phyloP scores from a whole-genome alignment of 1,139 yeast species.

The Saccharomyces hybrid region DNA sequence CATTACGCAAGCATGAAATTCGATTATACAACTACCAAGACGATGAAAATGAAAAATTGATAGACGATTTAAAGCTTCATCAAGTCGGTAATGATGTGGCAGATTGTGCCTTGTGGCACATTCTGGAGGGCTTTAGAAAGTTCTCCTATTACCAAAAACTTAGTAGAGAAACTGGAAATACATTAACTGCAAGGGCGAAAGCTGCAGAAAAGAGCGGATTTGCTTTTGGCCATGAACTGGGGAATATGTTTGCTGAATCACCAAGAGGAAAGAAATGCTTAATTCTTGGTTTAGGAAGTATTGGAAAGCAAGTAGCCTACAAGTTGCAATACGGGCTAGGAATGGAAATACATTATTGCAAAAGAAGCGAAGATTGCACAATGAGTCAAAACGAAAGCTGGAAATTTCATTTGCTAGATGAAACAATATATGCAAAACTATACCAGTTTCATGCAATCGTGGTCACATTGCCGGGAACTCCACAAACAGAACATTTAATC shows the following conservation, averaged over 20 bases:
- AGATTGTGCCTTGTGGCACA: conserved; percentile 62
- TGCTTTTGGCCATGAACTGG: conserved; percentile 38
- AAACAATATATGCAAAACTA: conserved; percentile 23
- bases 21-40: conserved; percentile 25
- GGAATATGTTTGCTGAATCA: conserved; percentile 36
- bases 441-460: conserved; percentile 47
- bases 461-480: conserved; percentile 60
- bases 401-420: conserved; percentile 35
- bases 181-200: conserved; percentile 32
- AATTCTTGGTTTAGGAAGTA: conserved; percentile 70
- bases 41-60: conserved; percentile 4
- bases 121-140: conserved; percentile 55
- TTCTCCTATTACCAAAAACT: conserved; percentile 36
- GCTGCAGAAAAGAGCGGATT: conserved; percentile 26
- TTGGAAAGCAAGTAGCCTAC: conserved; percentile 57
- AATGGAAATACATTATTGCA: conserved; percentile 61
- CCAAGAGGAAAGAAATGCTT: conserved; percentile 57
- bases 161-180: conserved; percentile 35
- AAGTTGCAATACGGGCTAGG: conserved; percentile 50
- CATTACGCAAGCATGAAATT: conserved; percentile 16
- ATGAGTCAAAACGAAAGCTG: conserved; percentile 23
- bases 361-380: conserved; percentile 38
- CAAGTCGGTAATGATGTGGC: conserved; percentile 54
- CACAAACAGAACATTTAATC: conserved; percentile 50
- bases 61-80: conserved; percentile 9